Conservation (phyloP, 2,329 filamentous ascomycete species). For the Pseudomassariella vexata region DNA sequence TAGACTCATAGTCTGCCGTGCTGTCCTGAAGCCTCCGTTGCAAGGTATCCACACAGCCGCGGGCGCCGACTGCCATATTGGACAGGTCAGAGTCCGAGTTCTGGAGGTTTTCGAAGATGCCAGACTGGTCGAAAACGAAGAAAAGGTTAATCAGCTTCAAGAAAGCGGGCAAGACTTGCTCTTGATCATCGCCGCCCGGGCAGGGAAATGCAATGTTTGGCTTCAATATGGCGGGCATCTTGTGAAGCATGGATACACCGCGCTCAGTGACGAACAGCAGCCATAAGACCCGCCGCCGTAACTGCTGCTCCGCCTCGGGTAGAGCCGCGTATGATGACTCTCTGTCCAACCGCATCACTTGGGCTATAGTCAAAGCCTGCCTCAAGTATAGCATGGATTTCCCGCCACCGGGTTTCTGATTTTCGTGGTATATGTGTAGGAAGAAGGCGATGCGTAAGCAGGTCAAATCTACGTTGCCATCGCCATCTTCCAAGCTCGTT, state of each 20-base stretch:
- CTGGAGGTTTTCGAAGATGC: conserved; percentile 40
- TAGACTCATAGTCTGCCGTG: conserved; percentile 28
- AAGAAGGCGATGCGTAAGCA: conserved; percentile 42
- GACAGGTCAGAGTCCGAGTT: conserved; percentile 26
- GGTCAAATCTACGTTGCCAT: conserved; percentile 27
- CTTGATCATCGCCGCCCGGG: conserved; percentile 31
- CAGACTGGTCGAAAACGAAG: conserved; percentile 43
- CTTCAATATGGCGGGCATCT: conserved; percentile 38
- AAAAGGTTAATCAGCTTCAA: conserved; percentile 43
- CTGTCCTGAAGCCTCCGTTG: conserved; percentile 37
- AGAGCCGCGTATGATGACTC: conserved; percentile 33
- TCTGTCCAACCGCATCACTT: conserved; percentile 41
- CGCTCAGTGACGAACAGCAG: conserved; percentile 43
- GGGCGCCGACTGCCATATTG: conserved; percentile 21
- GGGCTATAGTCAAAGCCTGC: conserved; percentile 45
- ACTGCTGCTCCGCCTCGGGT: conserved; percentile 32
- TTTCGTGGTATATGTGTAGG: conserved; percentile 46
- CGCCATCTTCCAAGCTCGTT: conserved; percentile 6
- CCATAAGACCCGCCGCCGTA: conserved; percentile 40
- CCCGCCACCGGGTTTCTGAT: conserved; percentile 36
- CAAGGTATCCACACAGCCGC: conserved; percentile 28
- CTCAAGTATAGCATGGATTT: conserved; percentile 42
- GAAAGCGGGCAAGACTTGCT: conserved; percentile 41
- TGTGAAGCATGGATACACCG: conserved; percentile 44
- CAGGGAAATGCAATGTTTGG: conserved; percentile 31